A percentile compares a stretch with the other conserved stretches of the same genome.
Evolutionary conservation across 2,329 filamentous ascomycete genomes (phyloP).

Genomic region (Hymenoscyphus occultus): DNA sequence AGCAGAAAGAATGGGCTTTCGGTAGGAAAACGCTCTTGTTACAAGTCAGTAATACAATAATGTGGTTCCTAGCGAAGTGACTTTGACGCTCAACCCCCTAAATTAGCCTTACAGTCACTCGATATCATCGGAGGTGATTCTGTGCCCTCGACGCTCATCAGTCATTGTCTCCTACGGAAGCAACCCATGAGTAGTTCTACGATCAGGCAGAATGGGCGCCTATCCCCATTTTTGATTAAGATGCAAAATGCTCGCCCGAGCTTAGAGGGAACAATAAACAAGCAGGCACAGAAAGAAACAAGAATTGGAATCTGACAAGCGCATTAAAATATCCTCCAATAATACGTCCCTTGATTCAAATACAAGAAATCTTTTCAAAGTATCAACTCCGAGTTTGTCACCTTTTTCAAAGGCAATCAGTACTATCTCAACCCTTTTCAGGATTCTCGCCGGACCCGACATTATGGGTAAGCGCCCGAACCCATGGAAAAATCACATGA

Average conservation of each 20-base stretch:
- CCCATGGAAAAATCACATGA: neutral
- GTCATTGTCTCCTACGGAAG: no score
- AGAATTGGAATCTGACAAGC: neutral
- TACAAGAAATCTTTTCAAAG: neutral
- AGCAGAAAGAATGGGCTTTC: no score
- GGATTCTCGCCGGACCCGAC: neutral
- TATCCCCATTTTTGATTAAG: neutral
- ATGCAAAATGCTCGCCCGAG: no score
- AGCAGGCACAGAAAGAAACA: neutral
- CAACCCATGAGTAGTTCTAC: no score
- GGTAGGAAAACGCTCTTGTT: no score
- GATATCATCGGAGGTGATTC: no score
- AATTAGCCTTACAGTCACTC: no score
- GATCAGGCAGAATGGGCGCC: neutral
- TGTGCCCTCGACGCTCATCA: no score
- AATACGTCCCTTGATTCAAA: neutral
- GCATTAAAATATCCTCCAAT: neutral
- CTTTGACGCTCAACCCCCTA: no score
- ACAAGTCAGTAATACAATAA: no score
- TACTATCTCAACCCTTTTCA: neutral
- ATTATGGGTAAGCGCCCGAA: neutral
- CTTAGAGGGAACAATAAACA: no score
- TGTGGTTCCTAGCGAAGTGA: no score
- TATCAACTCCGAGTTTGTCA: neutral
- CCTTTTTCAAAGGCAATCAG: neutral